Percentiles rank a stretch among this genome's conserved stretches.
phyloP scores from a whole-genome alignment of 345 rosid genomes.

The Combretum micranthum region DNA sequence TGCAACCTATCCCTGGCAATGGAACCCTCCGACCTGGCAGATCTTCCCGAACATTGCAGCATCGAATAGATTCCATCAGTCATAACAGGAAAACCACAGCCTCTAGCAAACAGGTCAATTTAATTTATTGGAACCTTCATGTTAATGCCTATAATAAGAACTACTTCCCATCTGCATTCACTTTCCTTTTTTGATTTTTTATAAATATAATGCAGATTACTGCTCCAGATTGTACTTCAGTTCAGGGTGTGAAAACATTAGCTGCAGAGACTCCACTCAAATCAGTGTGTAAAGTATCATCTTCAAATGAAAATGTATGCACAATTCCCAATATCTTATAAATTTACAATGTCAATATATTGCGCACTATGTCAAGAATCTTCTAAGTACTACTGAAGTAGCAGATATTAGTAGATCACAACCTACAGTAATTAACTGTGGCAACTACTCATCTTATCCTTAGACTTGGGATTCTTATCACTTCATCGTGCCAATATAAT shows the following conservation, averaged over 20 bases:
- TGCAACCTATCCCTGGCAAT: constrained; percentile 27
- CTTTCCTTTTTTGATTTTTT: background rate
- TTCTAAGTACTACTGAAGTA: too few species aligned
- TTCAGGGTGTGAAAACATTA: constrained; percentile 27
- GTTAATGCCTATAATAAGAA: background rate
- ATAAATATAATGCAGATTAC: constrained; percentile 24
- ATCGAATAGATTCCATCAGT: constrained; percentile 16
- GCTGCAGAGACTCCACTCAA: constrained; percentile 21
- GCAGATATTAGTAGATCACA: too few species aligned
- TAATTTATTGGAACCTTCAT: background rate
- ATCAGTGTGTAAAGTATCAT: constrained; percentile 18
- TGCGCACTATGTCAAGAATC: background rate
- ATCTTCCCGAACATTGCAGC: constrained; percentile 26
- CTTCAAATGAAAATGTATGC: constrained; percentile 20
- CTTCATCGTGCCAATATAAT: too few species aligned
- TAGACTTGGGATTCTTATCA: too few species aligned
- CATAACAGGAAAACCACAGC: constrained; percentile 32
- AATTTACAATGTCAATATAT: constrained; percentile 5
- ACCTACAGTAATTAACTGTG: too few species aligned
- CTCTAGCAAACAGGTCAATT: constrained; percentile 49
- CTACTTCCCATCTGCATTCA: background rate
- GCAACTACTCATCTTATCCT: too few species aligned
- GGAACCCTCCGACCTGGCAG: constrained; percentile 26
- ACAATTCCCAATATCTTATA: constrained; percentile 1
- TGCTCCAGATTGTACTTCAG: constrained; percentile 12